Base-by-base conservation (phyloP, 371 early-diverging fungal genomes). In the Mucor lusitanicus region DNA sequence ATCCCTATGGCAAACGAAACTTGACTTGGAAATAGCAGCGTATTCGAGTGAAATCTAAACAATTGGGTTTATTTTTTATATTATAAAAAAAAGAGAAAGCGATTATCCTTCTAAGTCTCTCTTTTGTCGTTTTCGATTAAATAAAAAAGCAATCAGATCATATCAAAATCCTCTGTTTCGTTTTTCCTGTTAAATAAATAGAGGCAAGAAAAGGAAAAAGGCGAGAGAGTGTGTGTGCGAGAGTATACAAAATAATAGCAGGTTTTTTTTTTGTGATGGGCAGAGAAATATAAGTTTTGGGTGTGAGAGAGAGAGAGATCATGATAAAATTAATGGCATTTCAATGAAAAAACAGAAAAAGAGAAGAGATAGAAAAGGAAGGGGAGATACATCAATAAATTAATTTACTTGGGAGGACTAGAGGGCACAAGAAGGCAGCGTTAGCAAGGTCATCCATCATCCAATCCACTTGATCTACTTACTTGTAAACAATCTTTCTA, bases 401-500 rank as follows among this genome's bases (percentile, higher is more conserved):
- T 37, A 63, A 63, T 64, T 63, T 69, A 69, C 44, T 69, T 69
- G n/a, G 69, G 69, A 54, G 69, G 69, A 53, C 69, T 69, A 69
- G 27, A 19, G 3, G 13, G 37, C 25, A 64, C 23, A 44, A 37
- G n/a, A 64, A 23, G 35, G 28, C 13, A 35, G 55, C 11, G 7
- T 53, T 37, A 37, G 27, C 35, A 30, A n/a, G 23, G 21, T 2
- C 2, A 3, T 17, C 12, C 19, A 19, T 27, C 25, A 42, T 23
- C 5, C 8, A 28, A 42, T 4, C 8, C 28, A 28, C 12, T 48
- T 19, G 8, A 61, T 46, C 25, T 7, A 61, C 79, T 78, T 81
- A 84, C 86, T 84, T 87, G 85, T 90, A 92, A 66, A 86, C 86
- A 68, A 94, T 83, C 90, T 93, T 93, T 84, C 94, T 89, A 44